Conservation (phyloP, 2,329 filamentous ascomycete genomes). For the Zasmidium citrigriseum region DNA sequence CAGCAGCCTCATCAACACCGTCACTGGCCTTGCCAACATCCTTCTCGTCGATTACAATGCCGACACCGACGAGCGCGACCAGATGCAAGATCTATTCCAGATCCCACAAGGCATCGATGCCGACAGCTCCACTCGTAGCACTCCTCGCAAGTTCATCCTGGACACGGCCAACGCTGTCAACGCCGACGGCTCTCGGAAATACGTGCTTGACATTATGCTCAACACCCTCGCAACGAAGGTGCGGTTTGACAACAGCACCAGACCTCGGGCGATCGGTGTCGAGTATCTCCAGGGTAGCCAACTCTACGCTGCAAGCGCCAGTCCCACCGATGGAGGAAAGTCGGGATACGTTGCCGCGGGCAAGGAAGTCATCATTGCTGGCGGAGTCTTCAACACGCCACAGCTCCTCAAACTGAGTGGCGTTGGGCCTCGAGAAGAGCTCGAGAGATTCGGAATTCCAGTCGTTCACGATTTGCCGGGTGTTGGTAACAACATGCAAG, state of each 20-base stretch:
- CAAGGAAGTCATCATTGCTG: slow-evolving; percentile 48
- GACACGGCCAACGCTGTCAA: slow-evolving; percentile 50
- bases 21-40: slow-evolving; percentile 46
- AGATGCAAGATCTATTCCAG: slow-evolving; percentile 54
- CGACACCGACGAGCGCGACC: slow-evolving; percentile 47
- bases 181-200: slow-evolving; percentile 53
- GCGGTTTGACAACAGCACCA: slow-evolving; percentile 62
- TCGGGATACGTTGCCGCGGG: slow-evolving; percentile 44
- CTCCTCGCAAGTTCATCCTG: slow-evolving; percentile 59
- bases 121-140: slow-evolving; percentile 46
- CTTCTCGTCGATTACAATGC: slow-evolving; percentile 42
- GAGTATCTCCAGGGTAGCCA: slow-evolving; percentile 42
- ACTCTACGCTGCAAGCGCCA: slow-evolving; percentile 42
- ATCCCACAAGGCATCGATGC: slow-evolving; percentile 61
- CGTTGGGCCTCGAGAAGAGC: slow-evolving; percentile 58
- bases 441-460: slow-evolving; percentile 56
- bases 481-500: slow-evolving; percentile 65
- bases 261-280: slow-evolving; percentile 49
- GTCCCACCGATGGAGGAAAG: slow-evolving; percentile 36
- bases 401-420: slow-evolving; percentile 66
- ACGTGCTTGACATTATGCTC: slow-evolving; percentile 57
- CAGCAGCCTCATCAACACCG: slow-evolving; percentile 35
- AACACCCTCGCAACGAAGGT: slow-evolving; percentile 68
- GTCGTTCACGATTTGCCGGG: slow-evolving; percentile 59
- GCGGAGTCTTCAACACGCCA: slow-evolving; percentile 62